A percentile compares a stretch with the other conserved stretches of the same genome.
These are phyloP conservation scores for Gomphus bonarii DNA, from an alignment of 1,284 basidiomycete genomes.

Conservation along the genomic window DNA sequence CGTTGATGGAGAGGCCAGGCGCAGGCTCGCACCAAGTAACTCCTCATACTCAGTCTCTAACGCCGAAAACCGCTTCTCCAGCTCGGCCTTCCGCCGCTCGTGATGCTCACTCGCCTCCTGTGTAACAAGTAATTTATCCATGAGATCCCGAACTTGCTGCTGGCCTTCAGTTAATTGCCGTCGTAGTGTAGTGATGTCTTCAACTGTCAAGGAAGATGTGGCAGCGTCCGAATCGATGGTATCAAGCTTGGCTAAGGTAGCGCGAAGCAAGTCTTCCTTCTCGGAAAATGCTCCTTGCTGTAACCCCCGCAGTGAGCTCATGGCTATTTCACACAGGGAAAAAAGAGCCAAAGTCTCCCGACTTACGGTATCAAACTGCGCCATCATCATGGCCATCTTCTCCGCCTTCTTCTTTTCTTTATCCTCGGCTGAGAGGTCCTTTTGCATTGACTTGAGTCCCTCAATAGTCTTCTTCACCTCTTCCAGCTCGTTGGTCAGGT, in stretches of 20 bases:
- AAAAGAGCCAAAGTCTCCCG: conserved; percentile 10
- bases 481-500: conserved; percentile 82
- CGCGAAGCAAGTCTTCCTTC: conserved; percentile 86
- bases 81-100: conserved; percentile 73
- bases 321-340: neutral
- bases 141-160: conserved; percentile 75
- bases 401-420: conserved; percentile 99
- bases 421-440: conserved; percentile 82
- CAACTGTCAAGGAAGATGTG: conserved; percentile 52
- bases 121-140: conserved; percentile 80
- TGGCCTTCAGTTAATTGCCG: conserved; percentile 88
- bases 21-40: conserved; percentile 58
- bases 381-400: conserved; percentile 99
- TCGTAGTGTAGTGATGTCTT: conserved; percentile 74
- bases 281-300: conserved; percentile 84
- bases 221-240: conserved; percentile 51
- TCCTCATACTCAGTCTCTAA: conserved; percentile 96
- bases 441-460: conserved; percentile 74
- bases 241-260: conserved; percentile 77
- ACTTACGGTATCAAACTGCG: conserved; percentile 88
- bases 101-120: conserved; percentile 92
- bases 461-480: conserved; percentile 78
- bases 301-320: conserved; percentile 11
- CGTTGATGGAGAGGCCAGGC: conserved; percentile 3
- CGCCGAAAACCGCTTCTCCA: conserved; percentile 73